Evolutionary conservation across 768 basidiomycete species (phyloP).

Genomic region (Boletus edulis): DNA sequence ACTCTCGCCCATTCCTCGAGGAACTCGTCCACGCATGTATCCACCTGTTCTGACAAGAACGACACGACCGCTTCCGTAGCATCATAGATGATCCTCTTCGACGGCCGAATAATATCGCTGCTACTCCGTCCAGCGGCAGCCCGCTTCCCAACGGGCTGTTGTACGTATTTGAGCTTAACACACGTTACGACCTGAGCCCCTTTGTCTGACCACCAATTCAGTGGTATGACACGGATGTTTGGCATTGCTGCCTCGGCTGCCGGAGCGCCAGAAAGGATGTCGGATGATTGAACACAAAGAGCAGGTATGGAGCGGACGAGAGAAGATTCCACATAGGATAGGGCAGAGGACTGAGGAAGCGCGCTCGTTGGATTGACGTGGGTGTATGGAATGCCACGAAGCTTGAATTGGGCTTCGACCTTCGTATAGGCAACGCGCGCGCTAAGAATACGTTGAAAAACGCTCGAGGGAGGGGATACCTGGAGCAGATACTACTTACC

Average conservation of each 20-base stretch:
- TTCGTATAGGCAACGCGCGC: conserved; percentile 89
- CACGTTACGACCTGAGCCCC: conserved; percentile 83
- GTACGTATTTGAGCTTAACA: conserved; percentile 87
- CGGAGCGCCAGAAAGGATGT: conserved; percentile 79
- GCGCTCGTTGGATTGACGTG: conserved; percentile 62
- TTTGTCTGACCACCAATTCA: conserved; percentile 89
- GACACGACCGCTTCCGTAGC: conserved; percentile 85
- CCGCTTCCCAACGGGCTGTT: conserved; percentile 75
- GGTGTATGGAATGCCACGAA: conserved; percentile 73
- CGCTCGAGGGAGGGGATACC: background rate
- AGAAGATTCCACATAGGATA: conserved; percentile 64
- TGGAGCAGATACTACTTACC: conserved; percentile 44
- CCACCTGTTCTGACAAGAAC: conserved; percentile 82
- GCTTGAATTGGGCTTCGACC: conserved; percentile 84
- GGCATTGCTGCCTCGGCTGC: conserved; percentile 93
- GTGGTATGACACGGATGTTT: conserved; percentile 83
- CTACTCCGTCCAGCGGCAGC: conserved; percentile 51
- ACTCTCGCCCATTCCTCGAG: conserved; percentile 91
- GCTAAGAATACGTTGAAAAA: conserved; percentile 35
- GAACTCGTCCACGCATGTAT: conserved; percentile 88
- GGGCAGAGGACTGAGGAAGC: conserved; percentile 40
- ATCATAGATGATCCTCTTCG: conserved; percentile 87
- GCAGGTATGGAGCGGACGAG: conserved; percentile 78
- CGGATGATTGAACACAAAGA: conserved; percentile 76
- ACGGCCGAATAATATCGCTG: conserved; percentile 69